A percentile compares a stretch with the other conserved stretches of the same genome.
Evolutionary conservation across 2,329 filamentous ascomycete species (phyloP).

Genomic region (Colletotrichum zoysiae): DNA sequence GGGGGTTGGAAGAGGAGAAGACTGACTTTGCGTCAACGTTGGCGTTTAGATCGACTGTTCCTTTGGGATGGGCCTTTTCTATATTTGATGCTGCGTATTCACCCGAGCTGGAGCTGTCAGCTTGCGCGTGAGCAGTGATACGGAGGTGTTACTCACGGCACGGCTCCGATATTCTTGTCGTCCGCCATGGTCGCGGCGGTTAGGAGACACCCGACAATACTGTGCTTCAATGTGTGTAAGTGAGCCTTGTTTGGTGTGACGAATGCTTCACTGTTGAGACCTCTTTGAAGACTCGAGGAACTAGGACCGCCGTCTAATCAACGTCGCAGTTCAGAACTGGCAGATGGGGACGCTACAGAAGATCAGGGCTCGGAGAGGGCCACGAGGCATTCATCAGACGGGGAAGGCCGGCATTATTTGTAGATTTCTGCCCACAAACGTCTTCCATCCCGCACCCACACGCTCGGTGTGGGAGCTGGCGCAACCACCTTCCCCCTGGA

Average conservation of each 20-base stretch:
- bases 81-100: constrained; percentile 15
- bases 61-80: constrained; percentile 26
- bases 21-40: constrained; percentile 62
- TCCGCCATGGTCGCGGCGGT: constrained; percentile 22
- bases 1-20: neutral
- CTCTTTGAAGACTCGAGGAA: neutral
- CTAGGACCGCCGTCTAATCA: too few relatives aligned
- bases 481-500: constrained; percentile 31
- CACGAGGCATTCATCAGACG: neutral
- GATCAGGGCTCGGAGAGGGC: constrained; percentile 1
- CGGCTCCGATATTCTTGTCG: constrained; percentile 19
- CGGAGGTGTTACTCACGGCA: constrained; percentile 1
- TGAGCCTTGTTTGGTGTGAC: neutral
- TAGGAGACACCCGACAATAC: neutral
- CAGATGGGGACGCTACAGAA: neutral
- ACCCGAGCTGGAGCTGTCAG: constrained; percentile 7
- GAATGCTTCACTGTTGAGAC: neutral
- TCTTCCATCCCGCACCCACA: constrained; percentile 13
- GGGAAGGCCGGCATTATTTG: constrained; percentile 25
- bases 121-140: neutral
- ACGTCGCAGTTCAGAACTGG: neutral
- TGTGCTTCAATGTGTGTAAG: neutral
- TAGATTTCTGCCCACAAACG: constrained; percentile 22
- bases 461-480: neutral
- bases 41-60: constrained; percentile 56